These are phyloP conservation scores for Aspergillus persii DNA, from an alignment of 2,329 filamentous ascomycete species.

Conservation along the genomic window DNA sequence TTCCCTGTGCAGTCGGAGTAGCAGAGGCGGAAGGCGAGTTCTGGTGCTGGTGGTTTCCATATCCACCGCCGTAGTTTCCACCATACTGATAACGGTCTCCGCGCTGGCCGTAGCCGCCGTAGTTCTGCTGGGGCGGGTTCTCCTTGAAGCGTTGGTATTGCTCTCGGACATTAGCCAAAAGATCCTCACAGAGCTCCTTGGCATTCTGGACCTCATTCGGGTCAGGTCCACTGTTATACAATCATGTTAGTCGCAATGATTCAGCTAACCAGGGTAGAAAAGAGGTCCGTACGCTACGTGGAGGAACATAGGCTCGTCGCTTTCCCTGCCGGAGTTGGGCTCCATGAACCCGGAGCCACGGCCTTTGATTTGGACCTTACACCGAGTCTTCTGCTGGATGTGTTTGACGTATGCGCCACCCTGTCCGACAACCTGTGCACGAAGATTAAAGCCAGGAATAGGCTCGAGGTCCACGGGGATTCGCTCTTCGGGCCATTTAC, in stretches of 20 bases:
- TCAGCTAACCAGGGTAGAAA: not conserved
- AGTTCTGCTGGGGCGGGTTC: conserved; percentile 66
- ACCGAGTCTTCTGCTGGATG: conserved; percentile 92
- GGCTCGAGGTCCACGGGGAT: conserved; percentile 90
- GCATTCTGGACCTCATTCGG: conserved; percentile 80
- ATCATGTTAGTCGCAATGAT: conserved; percentile 30
- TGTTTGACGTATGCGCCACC: conserved; percentile 96
- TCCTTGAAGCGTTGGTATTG: conserved; percentile 91
- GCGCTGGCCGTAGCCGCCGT: conserved; percentile 58
- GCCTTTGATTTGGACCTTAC: conserved; percentile 97
- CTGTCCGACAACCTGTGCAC: conserved; percentile 92
- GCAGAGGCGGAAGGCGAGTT: conserved; percentile 44
- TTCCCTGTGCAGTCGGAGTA: conserved; percentile 44
- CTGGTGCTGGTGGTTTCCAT: conserved; percentile 37
- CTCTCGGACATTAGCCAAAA: conserved; percentile 80
- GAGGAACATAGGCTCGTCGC: conserved; percentile 93
- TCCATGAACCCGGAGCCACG: conserved; percentile 94
- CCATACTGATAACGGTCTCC: conserved; percentile 46
- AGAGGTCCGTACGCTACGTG: conserved; percentile 72
- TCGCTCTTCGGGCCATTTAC: conserved; percentile 98
- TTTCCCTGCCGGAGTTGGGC: conserved; percentile 80
- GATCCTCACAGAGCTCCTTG: conserved; percentile 83
- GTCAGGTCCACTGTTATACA: conserved; percentile 70
- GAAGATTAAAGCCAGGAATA: conserved; percentile 89
- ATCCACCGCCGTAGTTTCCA: conserved; percentile 40